Base-by-base conservation (phyloP, 1,284 basidiomycete species). In the Ustilago crameri region DNA sequence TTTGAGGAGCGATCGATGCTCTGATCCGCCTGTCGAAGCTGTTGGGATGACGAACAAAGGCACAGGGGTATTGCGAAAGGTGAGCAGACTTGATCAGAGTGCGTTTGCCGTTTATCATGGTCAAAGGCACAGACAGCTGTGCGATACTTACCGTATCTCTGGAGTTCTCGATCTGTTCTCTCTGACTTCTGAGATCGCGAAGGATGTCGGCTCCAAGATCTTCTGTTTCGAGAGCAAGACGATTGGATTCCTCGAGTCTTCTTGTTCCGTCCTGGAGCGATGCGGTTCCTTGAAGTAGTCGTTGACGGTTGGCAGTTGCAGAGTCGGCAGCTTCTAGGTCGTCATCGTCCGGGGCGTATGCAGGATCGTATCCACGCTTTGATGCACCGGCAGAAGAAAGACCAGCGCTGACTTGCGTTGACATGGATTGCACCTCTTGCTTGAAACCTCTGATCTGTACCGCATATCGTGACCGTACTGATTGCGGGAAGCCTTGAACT, bases 101-200 rank as follows among this genome's bases (percentile, higher is more conserved):
- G 41, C 18, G 22, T 5, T 5, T 45, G 15, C 9, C 43, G 30
- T 9, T 17, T 9, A n/a, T 23, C n/a, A n/a, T n/a, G 12, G n/a
- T n/a, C n/a, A 37, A n/a, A 9, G 5, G 15, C 5, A 9, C 5
- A 30, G 43, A 2, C 7, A n/a, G 24, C 24, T 12, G 18, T 12
- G 20, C 22, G 22, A 23, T 10, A 85, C 90, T 32, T 73, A 94
- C 91, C 55, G 91, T 93, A 84, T 93, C 91, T 78, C 95, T 87
- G 20, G 95, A 89, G 81, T 96, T 91, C 86, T 96, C 91, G 72
- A 98, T 95, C 85, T 95, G 94, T 83, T 98, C 96, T 68, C 96
- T 85, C 85, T 99, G 96, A 2, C 88, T 86, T 50, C 93, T 86
- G 67, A 99, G 86, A 80, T 92, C 93, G 77, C 90, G 84, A 67